phyloP scores from a whole-genome alignment of 176 grass and related monocot genomes.

The Otatea glauca region DNA sequence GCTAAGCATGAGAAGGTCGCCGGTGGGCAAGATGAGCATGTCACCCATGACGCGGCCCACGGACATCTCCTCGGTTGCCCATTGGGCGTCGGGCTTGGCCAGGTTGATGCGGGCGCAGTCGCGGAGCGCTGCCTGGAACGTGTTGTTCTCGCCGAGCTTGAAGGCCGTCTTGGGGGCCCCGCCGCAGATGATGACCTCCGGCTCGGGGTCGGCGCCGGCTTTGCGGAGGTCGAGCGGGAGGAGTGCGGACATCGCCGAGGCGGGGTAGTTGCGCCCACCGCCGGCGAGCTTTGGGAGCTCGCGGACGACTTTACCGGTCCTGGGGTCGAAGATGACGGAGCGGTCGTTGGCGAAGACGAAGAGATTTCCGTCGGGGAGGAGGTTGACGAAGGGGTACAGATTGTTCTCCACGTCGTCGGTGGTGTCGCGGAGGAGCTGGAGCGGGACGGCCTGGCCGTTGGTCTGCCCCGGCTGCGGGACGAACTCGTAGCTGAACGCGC shows the following conservation, averaged over 20 bases:
- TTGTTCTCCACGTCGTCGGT: slow-evolving; percentile 89
- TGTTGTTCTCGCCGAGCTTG: slow-evolving; percentile 51
- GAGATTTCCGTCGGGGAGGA: slow-evolving; percentile 74
- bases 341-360: slow-evolving; percentile 95
- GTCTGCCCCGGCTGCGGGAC: slow-evolving; percentile 47
- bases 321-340: slow-evolving; percentile 68
- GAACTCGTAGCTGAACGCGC: slow-evolving; percentile 74
- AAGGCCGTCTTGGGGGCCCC: slow-evolving; percentile 64
- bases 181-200: slow-evolving; percentile 80
- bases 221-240: slow-evolving; percentile 77
- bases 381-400: slow-evolving; percentile 95
- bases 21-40: slow-evolving; percentile 84
- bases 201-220: slow-evolving; percentile 39
- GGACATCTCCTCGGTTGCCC: slow-evolving; percentile 76
- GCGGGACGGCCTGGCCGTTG: slow-evolving; percentile 44
- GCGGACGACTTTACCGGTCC: slow-evolving; percentile 52
- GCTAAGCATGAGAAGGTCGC: slow-evolving; percentile 74
- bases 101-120: slow-evolving; percentile 76
- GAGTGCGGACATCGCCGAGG: slow-evolving; percentile 73
- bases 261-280: slow-evolving; percentile 74
- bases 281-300: slow-evolving; percentile 68
- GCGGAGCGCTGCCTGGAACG: slow-evolving; percentile 46
- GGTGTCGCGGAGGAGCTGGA: slow-evolving; percentile 63
- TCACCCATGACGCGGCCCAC: slow-evolving; percentile 78
- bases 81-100: slow-evolving; percentile 40